phyloP scores from a whole-genome alignment of 768 basidiomycete species.

The Suillus clintonianus region DNA sequence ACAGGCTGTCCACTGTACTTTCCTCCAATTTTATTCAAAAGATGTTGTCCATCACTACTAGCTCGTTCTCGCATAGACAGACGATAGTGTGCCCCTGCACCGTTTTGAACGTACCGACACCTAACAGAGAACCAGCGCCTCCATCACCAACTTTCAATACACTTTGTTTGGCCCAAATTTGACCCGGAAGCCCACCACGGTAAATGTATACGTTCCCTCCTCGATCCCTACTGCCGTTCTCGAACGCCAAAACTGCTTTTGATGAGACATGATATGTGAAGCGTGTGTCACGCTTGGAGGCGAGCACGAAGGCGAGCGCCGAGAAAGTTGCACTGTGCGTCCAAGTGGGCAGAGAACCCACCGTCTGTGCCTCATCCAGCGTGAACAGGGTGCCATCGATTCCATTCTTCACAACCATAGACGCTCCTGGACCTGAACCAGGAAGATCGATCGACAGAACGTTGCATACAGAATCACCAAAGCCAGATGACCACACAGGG shows the following conservation, averaged over 20 bases:
- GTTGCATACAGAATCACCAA: slow-evolving; percentile 40
- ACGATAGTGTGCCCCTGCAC: slow-evolving; percentile 47
- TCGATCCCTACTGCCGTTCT: slow-evolving; percentile 65
- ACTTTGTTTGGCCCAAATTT: slow-evolving; percentile 75
- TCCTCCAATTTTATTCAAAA: slow-evolving; percentile 25
- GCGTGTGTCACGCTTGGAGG: slow-evolving; percentile 87
- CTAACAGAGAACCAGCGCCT: slow-evolving; percentile 72
- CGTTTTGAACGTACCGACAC: slow-evolving; percentile 58
- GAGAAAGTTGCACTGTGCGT: slow-evolving; percentile 81
- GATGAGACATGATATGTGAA: slow-evolving; percentile 76
- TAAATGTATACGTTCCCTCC: slow-evolving; percentile 90
- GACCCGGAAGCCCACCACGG: slow-evolving; percentile 51
- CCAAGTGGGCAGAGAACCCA: slow-evolving; percentile 48
- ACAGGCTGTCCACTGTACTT: slow-evolving; percentile 36
- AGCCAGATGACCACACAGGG: slow-evolving; percentile 43
- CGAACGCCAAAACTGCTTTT: slow-evolving; percentile 75
- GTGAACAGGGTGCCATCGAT: slow-evolving; percentile 72
- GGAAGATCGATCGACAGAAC: slow-evolving; percentile 77
- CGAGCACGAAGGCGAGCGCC: slow-evolving; percentile 91
- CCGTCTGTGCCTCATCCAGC: slow-evolving; percentile 35
- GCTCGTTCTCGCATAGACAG: slow-evolving; percentile 76
- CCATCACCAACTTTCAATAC: slow-evolving; percentile 77
- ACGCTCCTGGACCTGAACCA: slow-evolving; percentile 35
- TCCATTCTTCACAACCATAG: slow-evolving; percentile 68
- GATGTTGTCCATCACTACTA: slow-evolving; percentile 58